Evolutionary conservation across 495 filamentous ascomycete species (phyloP), one percentile per base, ranked within the genome.

Genomic region (Xylaria acuta): DNA sequence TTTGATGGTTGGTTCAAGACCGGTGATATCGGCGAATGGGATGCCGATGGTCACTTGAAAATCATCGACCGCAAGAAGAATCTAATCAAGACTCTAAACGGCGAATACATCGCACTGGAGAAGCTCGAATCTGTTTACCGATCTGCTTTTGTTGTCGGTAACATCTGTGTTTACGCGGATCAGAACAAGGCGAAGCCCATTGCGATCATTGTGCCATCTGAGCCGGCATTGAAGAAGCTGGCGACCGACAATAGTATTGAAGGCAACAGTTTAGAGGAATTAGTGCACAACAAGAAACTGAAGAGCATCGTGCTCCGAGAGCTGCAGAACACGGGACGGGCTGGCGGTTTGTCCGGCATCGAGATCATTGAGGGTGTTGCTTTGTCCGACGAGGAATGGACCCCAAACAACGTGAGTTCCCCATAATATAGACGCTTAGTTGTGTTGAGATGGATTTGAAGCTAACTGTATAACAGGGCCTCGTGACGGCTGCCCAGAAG

Each of bases 31-130:
- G 94, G 94, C 76, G 93, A 98, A 84, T 98, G 92, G 82, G 92
- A 95, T 79, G 77, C 84, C 71, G 88, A 91, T 77, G 94, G 94
- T 71, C 91, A 97, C 78, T 84, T 98, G 64, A 89, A 87, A 76
- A 92, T 98, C 81, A 97, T 98, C 76, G 94, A 98, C 82, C 93
- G 94, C 77, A 98, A 97, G 92, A 98, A 98, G 91, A 98, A 98
- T 81, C 82, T 98, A 73, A 92, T 97, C 80, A 98, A 98, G 90
- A 99, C 94, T 3, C 86, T 92, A 69, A 94, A 95, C 79, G 96
- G 96, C 77, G 96, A 99, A 85, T 99, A 99, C 82, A 97, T 99
- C 79, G 96, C 96, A 41, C 88, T 99, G 25, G 96, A 99, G 90
- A 99, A 99, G 88, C 93, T 99, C 65, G 96, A 99, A 84, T 95